Evolutionary conservation across 805 yeast genomes (phyloP), one percentile per base, ranked within the genome.

Genomic region (Citeromyces matritensis): DNA sequence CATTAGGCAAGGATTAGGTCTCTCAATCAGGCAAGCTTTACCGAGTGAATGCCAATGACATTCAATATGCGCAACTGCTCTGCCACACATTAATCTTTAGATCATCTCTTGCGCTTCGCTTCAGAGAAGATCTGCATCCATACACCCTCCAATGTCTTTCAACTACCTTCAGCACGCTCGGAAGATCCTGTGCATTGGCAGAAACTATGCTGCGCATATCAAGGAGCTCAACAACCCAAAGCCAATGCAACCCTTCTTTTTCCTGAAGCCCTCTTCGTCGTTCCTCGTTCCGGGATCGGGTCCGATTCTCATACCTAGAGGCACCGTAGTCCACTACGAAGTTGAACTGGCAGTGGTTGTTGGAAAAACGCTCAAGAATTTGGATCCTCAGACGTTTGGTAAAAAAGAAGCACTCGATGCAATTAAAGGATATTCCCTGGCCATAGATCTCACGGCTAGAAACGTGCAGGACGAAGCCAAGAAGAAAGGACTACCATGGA

Each of bases 151-250:
- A 11, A 68, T 68, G 73, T 60, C 68, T 24, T 60, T 46, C 44
- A 50, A 57, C 21, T 80, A 77, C 48, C 57, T 75, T 27, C 72
- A 68, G 35, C 45, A 57, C 12, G 85, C 83, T 2, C 65, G 76
- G 24, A 91, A 91, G 57, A 70, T 88, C 46, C 68, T 91, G 11
- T 91, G 98, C 54, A 88, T 91, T 41, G 99, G 98, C 29, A 77
- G 98, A 44, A 91, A 91, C 55, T 91, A 85, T 50, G 93, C 84
- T n/a, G 96, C 94, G 13, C 99, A 91, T 46, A 82, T 85, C 48
- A 69, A 78, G 39, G 99, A 91, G 52, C 61, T 91, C 35, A 79
- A 82, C 61, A 91, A 86, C 49, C 54, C 69, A 15, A 64, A 69
- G 13, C 97, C 99, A 2, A 58, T 63, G 24, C 82, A 75, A 47